These are phyloP conservation scores for Benincasa hispida DNA, from an alignment of 306 rosid genomes.

Conservation along the genomic window DNA sequence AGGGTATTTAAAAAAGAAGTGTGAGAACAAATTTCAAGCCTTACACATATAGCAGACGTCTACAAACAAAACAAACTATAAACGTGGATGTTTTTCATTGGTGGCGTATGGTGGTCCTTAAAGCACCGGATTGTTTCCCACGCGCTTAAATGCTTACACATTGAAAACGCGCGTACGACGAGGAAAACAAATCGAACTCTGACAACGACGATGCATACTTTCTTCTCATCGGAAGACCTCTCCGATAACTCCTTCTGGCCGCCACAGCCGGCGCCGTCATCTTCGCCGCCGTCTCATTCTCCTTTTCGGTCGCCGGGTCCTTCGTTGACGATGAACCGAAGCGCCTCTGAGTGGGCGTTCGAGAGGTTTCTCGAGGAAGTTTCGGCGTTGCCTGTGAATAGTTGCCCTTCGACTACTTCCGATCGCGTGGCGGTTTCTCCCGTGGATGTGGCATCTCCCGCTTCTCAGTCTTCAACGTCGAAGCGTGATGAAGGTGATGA, in stretches of 20 bases:
- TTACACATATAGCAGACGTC: neutral
- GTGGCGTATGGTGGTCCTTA: neutral
- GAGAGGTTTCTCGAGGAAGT: constrained; percentile 37
- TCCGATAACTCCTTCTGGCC: neutral
- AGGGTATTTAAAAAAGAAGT: too few relatives aligned
- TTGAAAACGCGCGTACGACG: constrained; percentile 8
- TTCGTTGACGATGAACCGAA: constrained; percentile 31
- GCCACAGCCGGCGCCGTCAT: neutral
- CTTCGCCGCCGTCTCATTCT: constrained; percentile 3
- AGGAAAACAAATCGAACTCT: neutral
- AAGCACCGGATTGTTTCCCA: neutral
- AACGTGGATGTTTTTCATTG: neutral
- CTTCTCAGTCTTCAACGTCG: constrained; percentile 34
- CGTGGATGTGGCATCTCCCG: constrained; percentile 15
- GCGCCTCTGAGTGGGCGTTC: constrained; percentile 42
- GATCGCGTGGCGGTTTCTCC: constrained; percentile 8
- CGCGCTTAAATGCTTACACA: neutral
- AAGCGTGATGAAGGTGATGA: constrained; percentile 28
- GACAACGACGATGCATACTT: neutral
- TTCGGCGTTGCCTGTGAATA: constrained; percentile 12
- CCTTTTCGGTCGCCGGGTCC: neutral
- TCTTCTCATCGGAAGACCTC: constrained; percentile 5
- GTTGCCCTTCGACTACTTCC: constrained; percentile 2
- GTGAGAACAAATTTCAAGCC: too few relatives aligned
- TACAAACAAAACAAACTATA: neutral